Evolutionary conservation across 1,284 basidiomycete species (phyloP).

Genomic region (Cutaneotrichosporon sp.): DNA sequence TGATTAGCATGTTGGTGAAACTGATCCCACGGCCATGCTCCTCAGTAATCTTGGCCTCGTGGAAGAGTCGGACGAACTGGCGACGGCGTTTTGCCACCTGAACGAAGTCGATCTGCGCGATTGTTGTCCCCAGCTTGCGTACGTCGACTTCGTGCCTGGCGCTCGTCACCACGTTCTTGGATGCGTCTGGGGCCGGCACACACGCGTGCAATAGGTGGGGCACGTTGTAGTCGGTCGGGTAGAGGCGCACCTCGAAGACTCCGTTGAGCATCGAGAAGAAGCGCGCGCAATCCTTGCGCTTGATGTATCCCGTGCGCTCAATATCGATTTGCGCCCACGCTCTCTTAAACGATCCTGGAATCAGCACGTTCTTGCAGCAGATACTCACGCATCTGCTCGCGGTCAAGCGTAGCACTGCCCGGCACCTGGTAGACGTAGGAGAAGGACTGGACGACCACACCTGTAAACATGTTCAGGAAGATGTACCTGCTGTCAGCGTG

Average conservation of each 20-base stretch:
- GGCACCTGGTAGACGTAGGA: constrained; percentile 89
- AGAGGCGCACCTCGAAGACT: constrained; percentile 81
- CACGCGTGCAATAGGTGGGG: constrained; percentile 59
- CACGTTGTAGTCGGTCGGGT: constrained; percentile 68
- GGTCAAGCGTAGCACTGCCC: constrained; percentile 76
- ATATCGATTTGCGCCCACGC: constrained; percentile 86
- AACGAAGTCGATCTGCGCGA: constrained; percentile 67
- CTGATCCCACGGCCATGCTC: constrained; percentile 77
- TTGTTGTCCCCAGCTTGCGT: constrained; percentile 61
- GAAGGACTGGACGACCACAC: constrained; percentile 96
- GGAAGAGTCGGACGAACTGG: constrained; percentile 73
- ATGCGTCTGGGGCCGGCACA: constrained; percentile 32
- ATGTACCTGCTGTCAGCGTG: constrained; percentile 65
- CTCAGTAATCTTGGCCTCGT: constrained; percentile 77
- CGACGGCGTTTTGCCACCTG: constrained; percentile 67
- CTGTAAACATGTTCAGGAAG: constrained; percentile 93
- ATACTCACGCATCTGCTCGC: constrained; percentile 76
- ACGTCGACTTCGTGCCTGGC: constrained; percentile 64
- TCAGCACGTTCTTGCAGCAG: background rate
- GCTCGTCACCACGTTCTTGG: constrained; percentile 24
- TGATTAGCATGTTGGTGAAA: constrained; percentile 84
- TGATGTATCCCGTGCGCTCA: constrained; percentile 75
- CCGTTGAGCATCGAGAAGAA: constrained; percentile 65
- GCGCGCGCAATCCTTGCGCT: constrained; percentile 67
- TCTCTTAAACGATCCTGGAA: constrained; percentile 72